phyloP scores from a whole-genome alignment of 2,329 filamentous ascomycete species.

The Cercospora beticola region DNA sequence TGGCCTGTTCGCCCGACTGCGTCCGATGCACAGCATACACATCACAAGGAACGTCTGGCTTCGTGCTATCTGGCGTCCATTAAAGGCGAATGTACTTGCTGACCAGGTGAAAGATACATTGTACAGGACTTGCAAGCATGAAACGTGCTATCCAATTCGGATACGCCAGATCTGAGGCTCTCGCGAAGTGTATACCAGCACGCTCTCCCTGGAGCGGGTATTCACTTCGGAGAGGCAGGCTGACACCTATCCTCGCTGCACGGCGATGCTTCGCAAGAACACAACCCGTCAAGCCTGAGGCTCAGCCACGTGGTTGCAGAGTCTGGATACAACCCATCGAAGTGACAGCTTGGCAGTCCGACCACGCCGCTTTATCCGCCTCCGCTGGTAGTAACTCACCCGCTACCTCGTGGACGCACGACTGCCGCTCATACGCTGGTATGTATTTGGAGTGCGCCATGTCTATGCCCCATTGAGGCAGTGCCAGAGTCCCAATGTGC shows the following conservation, averaged over 20 bases:
- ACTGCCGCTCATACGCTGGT: neutral
- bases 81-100: neutral
- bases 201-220: neutral
- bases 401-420: neutral
- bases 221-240: neutral
- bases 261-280: neutral
- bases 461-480: neutral
- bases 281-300: neutral
- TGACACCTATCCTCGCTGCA: neutral
- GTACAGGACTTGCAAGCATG: neutral
- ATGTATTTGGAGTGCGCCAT: neutral
- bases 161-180: neutral
- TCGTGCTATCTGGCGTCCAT: too few relatives aligned
- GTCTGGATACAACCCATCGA: neutral
- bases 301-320: neutral
- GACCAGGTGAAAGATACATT: neutral
- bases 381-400: neutral
- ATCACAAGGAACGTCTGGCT: too few relatives aligned
- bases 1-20: neutral
- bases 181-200: neutral
- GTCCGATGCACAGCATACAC: neutral
- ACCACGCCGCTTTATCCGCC: neutral
- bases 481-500: neutral
- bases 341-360: neutral
- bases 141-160: neutral